These are phyloP conservation scores for Knoxdaviesia proteae DNA, from an alignment of 2,329 filamentous ascomycete genomes.

Conservation along the genomic window DNA sequence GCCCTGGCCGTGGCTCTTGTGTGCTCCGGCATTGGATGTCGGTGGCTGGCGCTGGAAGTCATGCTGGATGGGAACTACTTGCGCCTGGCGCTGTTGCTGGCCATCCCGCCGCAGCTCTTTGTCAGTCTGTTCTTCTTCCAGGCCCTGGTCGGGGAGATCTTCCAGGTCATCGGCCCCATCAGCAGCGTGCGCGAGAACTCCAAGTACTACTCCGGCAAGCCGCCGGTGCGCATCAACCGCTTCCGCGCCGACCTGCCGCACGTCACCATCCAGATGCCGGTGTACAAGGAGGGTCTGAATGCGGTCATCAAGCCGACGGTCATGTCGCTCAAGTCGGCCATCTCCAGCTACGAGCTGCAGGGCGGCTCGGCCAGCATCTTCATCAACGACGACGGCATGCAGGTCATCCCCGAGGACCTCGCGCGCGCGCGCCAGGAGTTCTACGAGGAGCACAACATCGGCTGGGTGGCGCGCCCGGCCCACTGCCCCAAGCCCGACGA, in stretches of 20 bases:
- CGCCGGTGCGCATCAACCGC: conserved; percentile 12
- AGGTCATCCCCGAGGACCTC: conserved; percentile 23
- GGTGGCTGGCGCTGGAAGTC: conserved; percentile 31
- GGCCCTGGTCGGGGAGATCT: conserved; percentile 16
- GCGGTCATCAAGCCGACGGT: conserved; percentile 26
- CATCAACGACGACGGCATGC: conserved; percentile 42
- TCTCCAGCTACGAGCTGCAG: conserved; percentile 26
- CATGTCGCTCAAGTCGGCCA: conserved; percentile 24
- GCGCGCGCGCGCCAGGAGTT: conserved; percentile 21
- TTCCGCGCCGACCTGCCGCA: conserved; percentile 16
- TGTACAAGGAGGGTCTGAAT: conserved; percentile 18
- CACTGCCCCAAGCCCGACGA: conserved; percentile 30
- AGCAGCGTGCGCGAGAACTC: conserved; percentile 21
- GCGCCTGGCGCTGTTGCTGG: conserved; percentile 30
- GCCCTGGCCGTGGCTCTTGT: conserved; percentile 30
- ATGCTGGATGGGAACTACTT: conserved; percentile 29
- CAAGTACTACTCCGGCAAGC: conserved; percentile 20
- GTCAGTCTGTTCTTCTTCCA: conserved; percentile 30
- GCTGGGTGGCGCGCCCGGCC: conserved; percentile 29
- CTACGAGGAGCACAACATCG: conserved; percentile 36
- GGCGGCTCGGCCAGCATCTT: conserved; percentile 29
- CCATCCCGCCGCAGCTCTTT: conserved; percentile 34
- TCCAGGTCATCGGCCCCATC: conserved; percentile 27
- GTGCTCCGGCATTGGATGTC: conserved; percentile 35
- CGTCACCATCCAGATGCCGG: conserved; percentile 23